These are phyloP conservation scores for Perilla frutescens DNA, from an alignment of 257 asterid species.

Conservation along the genomic window DNA sequence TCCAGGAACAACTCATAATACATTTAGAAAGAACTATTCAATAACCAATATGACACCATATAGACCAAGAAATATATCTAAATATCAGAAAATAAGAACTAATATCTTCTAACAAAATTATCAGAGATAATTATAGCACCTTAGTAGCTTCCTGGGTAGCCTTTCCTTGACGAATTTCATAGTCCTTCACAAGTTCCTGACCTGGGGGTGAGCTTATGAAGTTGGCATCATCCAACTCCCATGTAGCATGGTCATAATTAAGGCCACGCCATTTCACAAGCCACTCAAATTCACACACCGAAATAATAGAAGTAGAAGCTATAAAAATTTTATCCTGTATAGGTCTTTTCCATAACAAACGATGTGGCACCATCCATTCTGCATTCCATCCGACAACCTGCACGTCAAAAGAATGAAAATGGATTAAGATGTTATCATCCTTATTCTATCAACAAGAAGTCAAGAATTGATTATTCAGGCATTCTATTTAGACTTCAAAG, in stretches of 20 bases:
- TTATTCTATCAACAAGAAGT: conserved; percentile 4
- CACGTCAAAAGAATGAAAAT: conserved; percentile 25
- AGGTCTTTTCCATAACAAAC: conserved; percentile 61
- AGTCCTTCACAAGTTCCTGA: conserved; percentile 52
- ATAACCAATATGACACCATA: conserved; percentile 13
- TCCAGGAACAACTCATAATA: not conserved
- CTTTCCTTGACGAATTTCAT: conserved; percentile 51
- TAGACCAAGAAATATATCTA: conserved; percentile 11
- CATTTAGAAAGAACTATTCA: conserved; percentile 1
- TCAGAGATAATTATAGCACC: conserved; percentile 43
- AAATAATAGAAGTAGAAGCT: conserved; percentile 42
- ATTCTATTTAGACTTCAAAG: conserved; percentile 11
- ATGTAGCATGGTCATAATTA: conserved; percentile 63
- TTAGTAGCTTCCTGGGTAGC: conserved; percentile 48
- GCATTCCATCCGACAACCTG: conserved; percentile 61
- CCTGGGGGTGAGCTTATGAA: conserved; percentile 56
- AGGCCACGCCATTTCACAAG: conserved; percentile 81
- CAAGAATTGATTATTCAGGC: conserved; percentile 1
- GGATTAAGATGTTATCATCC: conserved; percentile 17
- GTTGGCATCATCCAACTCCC: conserved; percentile 68
- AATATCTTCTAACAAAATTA: conserved; percentile 23
- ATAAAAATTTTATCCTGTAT: conserved; percentile 45
- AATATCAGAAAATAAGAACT: conserved; percentile 6
- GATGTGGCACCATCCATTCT: conserved; percentile 73
- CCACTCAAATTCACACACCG: conserved; percentile 64